Evolutionary conservation across 2,329 filamentous ascomycete species (phyloP), one percentile per base, ranked within the genome.

Genomic region (Dactylellina sp.): DNA sequence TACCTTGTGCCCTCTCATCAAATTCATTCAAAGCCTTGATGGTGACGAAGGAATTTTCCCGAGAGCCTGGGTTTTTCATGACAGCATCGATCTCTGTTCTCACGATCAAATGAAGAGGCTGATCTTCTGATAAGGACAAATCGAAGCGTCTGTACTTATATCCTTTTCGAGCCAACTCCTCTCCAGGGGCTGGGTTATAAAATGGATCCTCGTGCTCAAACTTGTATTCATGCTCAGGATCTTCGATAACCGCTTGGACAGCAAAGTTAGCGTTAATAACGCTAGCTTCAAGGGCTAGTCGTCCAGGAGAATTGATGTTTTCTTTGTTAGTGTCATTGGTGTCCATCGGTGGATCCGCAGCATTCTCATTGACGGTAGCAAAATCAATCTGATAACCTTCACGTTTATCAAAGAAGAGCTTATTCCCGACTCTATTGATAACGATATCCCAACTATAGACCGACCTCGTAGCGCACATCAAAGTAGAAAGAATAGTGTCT

Each of bases 211-310:
- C 89, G 84, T 97, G 86, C 71, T 88, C 80, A 89, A 98, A 95
- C 78, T 91, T 87, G 77, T 93, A 86, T 85, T 95, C 96, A 81
- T 88, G 84, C 76, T 84, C 86, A 76, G 92, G 88, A 78, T 86
- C 90, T 85, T 99, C 95, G 79, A 88, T 83, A 77, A 99, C 93
- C 57, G 96, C 92, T 85, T 99, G 95, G 83, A 96, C 92, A 78
- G 92, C 91, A 82, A 99, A 99, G 86, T 98, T 96, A 87, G 98
- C 95, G 88, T 99, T 99, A 87, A 99, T 99, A 85, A 97, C 96
- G 59, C 95, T 99, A 63, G 95, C 95, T 84, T 99, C 95, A 82
- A 97, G 90, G 80, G 96, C 94, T 68, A 99, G 89, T 61, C 93
- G 92, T 63, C 85, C 84, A n/a, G 95, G 95, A 80, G 93, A 93